Base-by-base conservation (phyloP, 2,329 filamentous ascomycete genomes). In the Pseudogymnoascus sp. region DNA sequence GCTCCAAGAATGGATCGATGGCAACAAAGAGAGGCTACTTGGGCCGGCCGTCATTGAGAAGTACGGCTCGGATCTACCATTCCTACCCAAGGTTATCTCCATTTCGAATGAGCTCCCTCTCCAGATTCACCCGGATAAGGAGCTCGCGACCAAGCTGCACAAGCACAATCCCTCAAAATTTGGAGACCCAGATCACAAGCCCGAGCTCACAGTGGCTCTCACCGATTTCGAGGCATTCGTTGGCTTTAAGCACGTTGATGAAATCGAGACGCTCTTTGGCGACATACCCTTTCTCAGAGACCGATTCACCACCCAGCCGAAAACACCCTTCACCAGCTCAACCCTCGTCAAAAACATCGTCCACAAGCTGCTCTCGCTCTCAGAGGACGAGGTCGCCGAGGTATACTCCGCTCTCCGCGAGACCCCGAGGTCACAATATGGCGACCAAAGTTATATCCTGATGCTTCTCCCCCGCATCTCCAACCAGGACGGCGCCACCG, bases 121-220 rank as follows among this genome's bases (percentile, higher is more conserved):
- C 2, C 89, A 92, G 71, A 81, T 91, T 13, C 89, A 92, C 67
- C 89, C 88, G 33, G 83, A 91, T 76, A 89, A 88, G 70, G 77
- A 82, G 0, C 80, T 91, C 1, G 83, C 89, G 0, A 75, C 80
- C 8, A 80, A 85, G 69, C 79, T 91, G 1, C 87, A 91, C 75
- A 72, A 80, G 62, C 73, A 84, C 67, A 80, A 90, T 62, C 87
- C 88, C 0, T 74, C 83, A 2, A 82, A 84, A 64, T 92, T 89
- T 73, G 83, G 83, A 1, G 88, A 93, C 67, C 77, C 82, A 2
- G 92, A 92, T 73, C 88, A 92, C 78, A 92, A 92, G 75, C 89
- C 89, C 1, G 89, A 93, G 71, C 92, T 93, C 62, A 88, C 89
- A 0, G 78, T 93, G 1, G 88, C 89, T 0, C 76, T 92, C 0